phyloP scores from a whole-genome alignment of 805 yeast species.

The Sugiyamaella lignohabitans region DNA sequence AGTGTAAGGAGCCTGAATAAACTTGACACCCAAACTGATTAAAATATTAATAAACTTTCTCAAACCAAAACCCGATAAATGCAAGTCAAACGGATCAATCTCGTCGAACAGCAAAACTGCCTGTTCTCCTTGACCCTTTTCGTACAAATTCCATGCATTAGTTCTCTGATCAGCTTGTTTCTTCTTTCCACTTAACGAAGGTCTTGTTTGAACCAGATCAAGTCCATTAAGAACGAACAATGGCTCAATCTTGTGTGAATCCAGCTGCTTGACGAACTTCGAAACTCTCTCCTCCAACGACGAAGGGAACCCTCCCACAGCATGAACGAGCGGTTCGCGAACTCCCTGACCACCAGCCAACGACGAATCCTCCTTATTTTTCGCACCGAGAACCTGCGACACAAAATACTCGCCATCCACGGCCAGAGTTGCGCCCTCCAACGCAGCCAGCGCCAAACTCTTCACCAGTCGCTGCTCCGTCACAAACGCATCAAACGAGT shows the following conservation, averaged over 20 bases:
- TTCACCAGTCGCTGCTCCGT: conserved; percentile 61
- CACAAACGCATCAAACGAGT: conserved; percentile 57
- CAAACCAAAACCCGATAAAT: conserved; percentile 16
- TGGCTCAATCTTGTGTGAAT: conserved; percentile 62
- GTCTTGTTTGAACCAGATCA: conserved; percentile 33
- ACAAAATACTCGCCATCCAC: conserved; percentile 80
- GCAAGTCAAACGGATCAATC: conserved; percentile 14
- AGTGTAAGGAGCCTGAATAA: conserved; percentile 72
- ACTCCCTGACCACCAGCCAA: conserved; percentile 31
- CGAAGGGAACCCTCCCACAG: conserved; percentile 75
- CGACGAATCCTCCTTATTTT: conserved; percentile 6
- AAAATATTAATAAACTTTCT: conserved; percentile 53
- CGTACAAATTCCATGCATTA: conserved; percentile 38
- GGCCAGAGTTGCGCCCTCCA: conserved; percentile 66
- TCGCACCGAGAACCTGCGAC: conserved; percentile 42
- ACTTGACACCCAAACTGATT: conserved; percentile 50
- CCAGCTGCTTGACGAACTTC: conserved; percentile 55
- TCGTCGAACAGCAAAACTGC: conserved; percentile 27
- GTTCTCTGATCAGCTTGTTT: conserved; percentile 29
- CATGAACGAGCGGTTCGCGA: conserved; percentile 64
- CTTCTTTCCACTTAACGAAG: conserved; percentile 17
- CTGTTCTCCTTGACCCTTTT: conserved; percentile 32
- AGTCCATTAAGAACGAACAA: conserved; percentile 74
- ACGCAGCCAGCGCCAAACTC: conserved; percentile 54
- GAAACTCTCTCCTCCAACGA: conserved; percentile 52